Percentiles rank a stretch among this genome's conserved stretches.
Conservation (phyloP, 345 rosid species). For the Ceriops tagal region DNA sequence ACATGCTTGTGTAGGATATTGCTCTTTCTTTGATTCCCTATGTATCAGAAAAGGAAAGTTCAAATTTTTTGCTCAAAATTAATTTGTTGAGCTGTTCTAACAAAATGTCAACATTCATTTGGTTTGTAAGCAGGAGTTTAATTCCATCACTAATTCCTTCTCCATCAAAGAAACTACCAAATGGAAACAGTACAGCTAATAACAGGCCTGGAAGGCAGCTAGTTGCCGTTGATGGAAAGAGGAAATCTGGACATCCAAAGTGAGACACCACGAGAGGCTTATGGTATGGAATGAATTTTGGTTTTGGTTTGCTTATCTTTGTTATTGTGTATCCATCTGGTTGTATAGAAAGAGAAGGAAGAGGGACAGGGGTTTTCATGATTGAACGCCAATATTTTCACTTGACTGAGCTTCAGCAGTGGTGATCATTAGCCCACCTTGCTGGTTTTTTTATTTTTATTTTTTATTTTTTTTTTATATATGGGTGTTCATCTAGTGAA, state of each 20-base stretch:
- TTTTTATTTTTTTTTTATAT: conserved; percentile 20
- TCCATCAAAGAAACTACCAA: conserved; percentile 49
- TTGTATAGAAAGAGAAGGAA: background rate
- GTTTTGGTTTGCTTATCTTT: background rate
- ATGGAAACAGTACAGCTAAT: conserved; percentile 31
- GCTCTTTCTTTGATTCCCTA: too few species aligned
- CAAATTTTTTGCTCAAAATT: too few species aligned
- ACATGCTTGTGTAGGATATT: too few species aligned
- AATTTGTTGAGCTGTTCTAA: background rate
- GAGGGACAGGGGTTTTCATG: conserved; percentile 3
- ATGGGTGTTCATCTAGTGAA: conserved; percentile 22
- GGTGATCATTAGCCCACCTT: conserved; percentile 24
- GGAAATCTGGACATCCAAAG: conserved; percentile 51
- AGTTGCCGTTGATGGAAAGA: conserved; percentile 43
- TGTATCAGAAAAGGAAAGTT: too few species aligned
- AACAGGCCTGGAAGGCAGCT: conserved; percentile 37
- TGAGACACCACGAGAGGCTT: conserved; percentile 29
- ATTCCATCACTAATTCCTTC: conserved; percentile 70
- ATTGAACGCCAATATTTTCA: conserved; percentile 18
- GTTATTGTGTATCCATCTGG: conserved; percentile 16
- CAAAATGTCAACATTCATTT: background rate
- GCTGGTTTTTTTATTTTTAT: conserved; percentile 20
- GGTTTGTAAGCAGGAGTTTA: conserved; percentile 43
- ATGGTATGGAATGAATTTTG: background rate
- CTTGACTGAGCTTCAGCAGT: conserved; percentile 20